phyloP scores from a whole-genome alignment of 495 filamentous ascomycete genomes.

The Xylaria bambusicola region DNA sequence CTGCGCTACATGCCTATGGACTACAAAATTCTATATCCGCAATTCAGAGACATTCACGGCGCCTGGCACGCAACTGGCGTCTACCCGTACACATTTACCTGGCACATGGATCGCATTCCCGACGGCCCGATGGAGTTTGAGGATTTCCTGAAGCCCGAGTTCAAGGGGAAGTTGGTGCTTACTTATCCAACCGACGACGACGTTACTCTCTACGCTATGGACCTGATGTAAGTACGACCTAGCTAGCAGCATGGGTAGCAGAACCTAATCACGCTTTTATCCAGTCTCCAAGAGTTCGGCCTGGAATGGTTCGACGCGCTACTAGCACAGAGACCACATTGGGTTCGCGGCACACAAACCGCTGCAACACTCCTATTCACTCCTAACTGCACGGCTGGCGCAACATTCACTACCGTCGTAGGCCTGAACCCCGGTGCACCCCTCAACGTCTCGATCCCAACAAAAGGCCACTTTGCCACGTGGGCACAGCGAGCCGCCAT shows the following conservation, averaged over 20 bases:
- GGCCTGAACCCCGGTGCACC: neutral
- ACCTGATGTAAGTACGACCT: conserved; percentile 28
- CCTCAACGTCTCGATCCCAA: conserved; percentile 17
- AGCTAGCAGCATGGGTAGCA: neutral
- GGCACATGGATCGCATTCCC: conserved; percentile 25
- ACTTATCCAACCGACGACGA: conserved; percentile 46
- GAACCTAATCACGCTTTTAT: neutral
- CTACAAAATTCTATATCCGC: conserved; percentile 31
- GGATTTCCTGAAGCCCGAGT: conserved; percentile 34
- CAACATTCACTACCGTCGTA: conserved; percentile 3
- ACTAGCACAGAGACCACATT: conserved; percentile 33
- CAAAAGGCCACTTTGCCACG: conserved; percentile 30
- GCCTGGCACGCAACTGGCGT: conserved; percentile 5
- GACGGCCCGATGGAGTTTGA: conserved; percentile 22
- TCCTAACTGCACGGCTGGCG: conserved; percentile 1
- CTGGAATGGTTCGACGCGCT: conserved; percentile 38
- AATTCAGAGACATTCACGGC: conserved; percentile 30
- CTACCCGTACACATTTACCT: conserved; percentile 22
- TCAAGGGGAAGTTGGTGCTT: conserved; percentile 37
- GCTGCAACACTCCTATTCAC: conserved; percentile 23
- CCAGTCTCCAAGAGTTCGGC: conserved; percentile 34
- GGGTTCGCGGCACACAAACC: conserved; percentile 41
- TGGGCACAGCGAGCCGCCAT: conserved; percentile 41
- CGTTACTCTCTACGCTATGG: conserved; percentile 35
- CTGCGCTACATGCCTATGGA: conserved; percentile 34